These are phyloP conservation scores for Metschnikowia sp. DNA, from an alignment of 805 yeast genomes.

Conservation along the genomic window DNA sequence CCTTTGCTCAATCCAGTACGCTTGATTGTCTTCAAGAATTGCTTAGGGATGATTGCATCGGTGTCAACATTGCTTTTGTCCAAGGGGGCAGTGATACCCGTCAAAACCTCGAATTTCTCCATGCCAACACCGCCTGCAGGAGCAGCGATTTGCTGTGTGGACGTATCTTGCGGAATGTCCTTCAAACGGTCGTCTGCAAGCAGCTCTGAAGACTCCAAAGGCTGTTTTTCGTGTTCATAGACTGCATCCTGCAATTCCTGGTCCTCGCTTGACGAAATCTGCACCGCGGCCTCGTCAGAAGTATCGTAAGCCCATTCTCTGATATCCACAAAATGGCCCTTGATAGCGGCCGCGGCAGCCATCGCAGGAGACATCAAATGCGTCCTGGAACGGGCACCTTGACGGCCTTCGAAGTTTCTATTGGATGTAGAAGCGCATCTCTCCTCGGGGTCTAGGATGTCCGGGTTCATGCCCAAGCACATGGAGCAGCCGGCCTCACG, in stretches of 20 bases:
- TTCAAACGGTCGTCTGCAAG: slow-evolving; percentile 47
- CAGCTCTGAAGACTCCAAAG: slow-evolving; percentile 52
- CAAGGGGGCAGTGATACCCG: slow-evolving; percentile 90
- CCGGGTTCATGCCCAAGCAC: slow-evolving; percentile 99
- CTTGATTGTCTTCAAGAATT: slow-evolving; percentile 94
- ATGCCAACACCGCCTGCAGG: slow-evolving; percentile 47
- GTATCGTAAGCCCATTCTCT: slow-evolving; percentile 69
- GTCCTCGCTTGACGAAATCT: slow-evolving; percentile 40
- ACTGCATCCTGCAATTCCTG: slow-evolving; percentile 65
- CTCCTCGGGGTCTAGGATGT: slow-evolving; percentile 89
- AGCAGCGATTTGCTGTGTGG: neutral
- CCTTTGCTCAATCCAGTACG: slow-evolving; percentile 91
- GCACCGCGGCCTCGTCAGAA: slow-evolving; percentile 58
- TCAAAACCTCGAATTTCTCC: slow-evolving; percentile 70
- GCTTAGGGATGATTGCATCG: slow-evolving; percentile 98
- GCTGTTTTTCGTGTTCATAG: slow-evolving; percentile 67
- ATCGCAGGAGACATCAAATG: slow-evolving; percentile 98
- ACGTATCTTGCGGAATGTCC: slow-evolving; percentile 55
- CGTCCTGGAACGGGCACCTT: slow-evolving; percentile 94
- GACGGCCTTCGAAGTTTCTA: slow-evolving; percentile 98
- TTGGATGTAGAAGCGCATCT: slow-evolving; percentile 98
- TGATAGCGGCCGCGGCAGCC: slow-evolving; percentile 98
- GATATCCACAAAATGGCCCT: slow-evolving; percentile 87
- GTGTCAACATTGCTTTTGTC: slow-evolving; percentile 96
- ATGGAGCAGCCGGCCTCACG: slow-evolving; percentile 99